phyloP scores from a whole-genome alignment of 805 yeast genomes.

The Ogataea philodendri region DNA sequence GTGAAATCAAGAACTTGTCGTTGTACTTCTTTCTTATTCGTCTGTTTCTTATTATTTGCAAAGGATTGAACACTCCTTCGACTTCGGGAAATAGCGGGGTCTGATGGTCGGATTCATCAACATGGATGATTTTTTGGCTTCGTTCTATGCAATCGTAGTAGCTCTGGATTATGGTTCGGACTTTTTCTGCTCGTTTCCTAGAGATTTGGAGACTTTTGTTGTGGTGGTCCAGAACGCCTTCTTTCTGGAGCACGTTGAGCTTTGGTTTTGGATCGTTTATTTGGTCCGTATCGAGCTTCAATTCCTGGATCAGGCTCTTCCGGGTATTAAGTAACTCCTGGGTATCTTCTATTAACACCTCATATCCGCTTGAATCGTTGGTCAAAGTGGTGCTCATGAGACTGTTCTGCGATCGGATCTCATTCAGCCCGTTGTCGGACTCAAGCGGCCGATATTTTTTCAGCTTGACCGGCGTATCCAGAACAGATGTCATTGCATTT shows the following conservation, averaged over 20 bases:
- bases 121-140: conserved; percentile 33
- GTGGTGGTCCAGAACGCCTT: conserved; percentile 1
- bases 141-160: conserved; percentile 50
- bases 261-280: background rate
- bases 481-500: conserved; percentile 12
- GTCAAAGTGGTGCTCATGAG: conserved; percentile 9
- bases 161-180: conserved; percentile 45
- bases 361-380: conserved; percentile 6
- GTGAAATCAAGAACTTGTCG: conserved; percentile 44
- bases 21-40: conserved; percentile 51
- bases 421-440: background rate
- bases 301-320: conserved; percentile 6
- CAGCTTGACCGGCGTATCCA: conserved; percentile 18
- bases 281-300: conserved; percentile 2
- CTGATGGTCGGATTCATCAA: conserved; percentile 18
- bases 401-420: conserved; percentile 6
- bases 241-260: too few relatives aligned
- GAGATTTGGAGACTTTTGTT: conserved; percentile 36
- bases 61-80: conserved; percentile 75
- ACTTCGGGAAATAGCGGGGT: conserved; percentile 43
- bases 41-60: conserved; percentile 78
- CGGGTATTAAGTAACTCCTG: conserved; percentile 10
- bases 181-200: conserved; percentile 47
- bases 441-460: conserved; percentile 16
- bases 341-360: conserved; percentile 7